Base-by-base conservation (phyloP, 2,329 filamentous ascomycete genomes). In the Hypoxylon sp. region DNA sequence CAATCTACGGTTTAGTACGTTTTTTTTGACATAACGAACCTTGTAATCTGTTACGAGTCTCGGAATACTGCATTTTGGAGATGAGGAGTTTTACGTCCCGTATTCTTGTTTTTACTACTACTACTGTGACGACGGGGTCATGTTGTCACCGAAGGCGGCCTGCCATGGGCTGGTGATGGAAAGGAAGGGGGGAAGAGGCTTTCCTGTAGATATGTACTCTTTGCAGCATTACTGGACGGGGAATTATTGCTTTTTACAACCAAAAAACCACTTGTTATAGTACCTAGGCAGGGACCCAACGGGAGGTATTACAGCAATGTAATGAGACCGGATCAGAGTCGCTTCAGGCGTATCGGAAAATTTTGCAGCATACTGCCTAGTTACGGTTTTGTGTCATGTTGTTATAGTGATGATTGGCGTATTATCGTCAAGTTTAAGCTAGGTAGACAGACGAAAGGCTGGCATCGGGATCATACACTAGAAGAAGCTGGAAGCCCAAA, bases 31-130 rank as follows among this genome's bases (percentile, higher is more conserved):
- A 45, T 57, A 47, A 59, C 49, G 53, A 59, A 56, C 46, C 57
- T 60, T 55, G 48, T 55, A 51, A 55, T 60, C 41, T 57, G 48
- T 50, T 40, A 56, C 42, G 55, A 57, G 54, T 48, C 50, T 59
- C 54, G 52, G 56, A 60, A 57, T 27, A 57, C 42, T 59, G 49
- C 56, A 59, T 62, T 55, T 56, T 56, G 51, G 46, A 59, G 60
- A 56, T 56, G 56, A 59, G 49, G 56, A 59, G 56, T 59, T 59
- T 29, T 30, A 36, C 48, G 37, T 38, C 42, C 42, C 56, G 51
- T 49, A 37, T 43, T 51, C 16, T 49, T 55, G n/a, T n/a, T n/a
- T n/a, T n/a, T n/a, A n/a, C n/a, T n/a, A n/a, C n/a, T n/a, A n/a
- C n/a, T n/a, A n/a, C n/a, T 55, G 41, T 37, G 40, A 59, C 32